phyloP scores from a whole-genome alignment of 2,329 filamentous ascomycete genomes.

The Talaromyces sp. region DNA sequence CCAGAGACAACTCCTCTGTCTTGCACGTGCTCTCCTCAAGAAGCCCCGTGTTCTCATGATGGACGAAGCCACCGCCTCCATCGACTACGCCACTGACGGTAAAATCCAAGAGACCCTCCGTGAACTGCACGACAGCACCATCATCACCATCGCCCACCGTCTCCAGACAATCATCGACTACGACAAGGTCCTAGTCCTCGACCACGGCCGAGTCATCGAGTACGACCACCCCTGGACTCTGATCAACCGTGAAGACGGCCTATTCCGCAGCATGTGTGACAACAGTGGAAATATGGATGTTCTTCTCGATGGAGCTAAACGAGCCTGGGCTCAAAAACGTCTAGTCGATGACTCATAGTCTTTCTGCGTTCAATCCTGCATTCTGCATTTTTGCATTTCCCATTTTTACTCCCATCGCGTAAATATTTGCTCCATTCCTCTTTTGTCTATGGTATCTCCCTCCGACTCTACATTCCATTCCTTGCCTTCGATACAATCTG shows the following conservation, averaged over 20 bases:
- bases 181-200: slow-evolving; percentile 92
- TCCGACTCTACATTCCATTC: neutral
- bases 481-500: too few relatives aligned
- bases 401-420: slow-evolving; percentile 5
- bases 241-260: slow-evolving; percentile 68
- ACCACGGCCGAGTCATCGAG: slow-evolving; percentile 84
- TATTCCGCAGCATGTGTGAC: slow-evolving; percentile 69
- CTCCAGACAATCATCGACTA: slow-evolving; percentile 98
- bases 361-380: neutral
- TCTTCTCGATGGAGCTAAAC: slow-evolving; percentile 58
- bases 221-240: slow-evolving; percentile 88
- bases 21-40: slow-evolving; percentile 90
- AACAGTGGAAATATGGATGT: slow-evolving; percentile 66
- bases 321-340: slow-evolving; percentile 51
- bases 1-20: slow-evolving; percentile 89
- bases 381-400: neutral
- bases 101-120: slow-evolving; percentile 97
- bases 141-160: slow-evolving; percentile 94
- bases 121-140: slow-evolving; percentile 83
- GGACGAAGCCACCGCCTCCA: slow-evolving; percentile 97
- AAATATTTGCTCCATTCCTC: slow-evolving; percentile 8
- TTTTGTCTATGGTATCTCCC: neutral
- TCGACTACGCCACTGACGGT: slow-evolving; percentile 92
- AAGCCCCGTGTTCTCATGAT: slow-evolving; percentile 92
- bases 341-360: slow-evolving; percentile 47